Base-by-base conservation (phyloP, 2,329 filamentous ascomycete species). In the Sclerotinia glacialis region DNA sequence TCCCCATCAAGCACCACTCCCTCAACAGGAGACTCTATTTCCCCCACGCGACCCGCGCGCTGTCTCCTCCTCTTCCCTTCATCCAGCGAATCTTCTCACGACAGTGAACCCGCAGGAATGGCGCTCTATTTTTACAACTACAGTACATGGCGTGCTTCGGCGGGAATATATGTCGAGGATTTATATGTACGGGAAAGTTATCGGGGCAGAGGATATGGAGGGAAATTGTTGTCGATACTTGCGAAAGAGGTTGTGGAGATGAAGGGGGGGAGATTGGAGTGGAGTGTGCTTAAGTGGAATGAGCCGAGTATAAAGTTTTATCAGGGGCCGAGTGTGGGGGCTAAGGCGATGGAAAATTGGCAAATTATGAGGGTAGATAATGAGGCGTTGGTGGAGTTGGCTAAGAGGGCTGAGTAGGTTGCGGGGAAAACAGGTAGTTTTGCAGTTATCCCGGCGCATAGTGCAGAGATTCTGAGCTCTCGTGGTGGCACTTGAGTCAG, bases 71-170 rank as follows among this genome's bases (percentile, higher is more conserved):
- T 94, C 65, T 82, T 83, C 71, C 77, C 77, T 1, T 79, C 82
- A 37, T 78, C 80, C 7, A 78, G 80, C 5, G 11, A 21, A 26
- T 5, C 46, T 4, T 40, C 46, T 8, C 16, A 16, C 6, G 16
- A 23, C 3, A 47, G 28, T 14, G 75, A 79, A 49, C 77, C 77
- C 0, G 90, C 86, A 0, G 92, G 90, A 58, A 92, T 97, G 85
- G 93, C 93, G 1, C 79, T 97, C 50, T 97, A 93, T 80, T 98
- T 96, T 78, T 93, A 94, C 83, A 98, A 94, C 79, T 98, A 97
- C 80, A 92, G 89, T 75, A 97, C 94, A 0, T 98, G 95, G 95
- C 86, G 90, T 11, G 86, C 90, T n/a, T 86, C 85, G 55, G 87
- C 93, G 0, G 94, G 94, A 3, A 90, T 99, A 75, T 97, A 96